Evolutionary conservation across 495 filamentous ascomycete species (phyloP), one percentile per base, ranked within the genome.

Genomic region (Aspergillus taichungensis): DNA sequence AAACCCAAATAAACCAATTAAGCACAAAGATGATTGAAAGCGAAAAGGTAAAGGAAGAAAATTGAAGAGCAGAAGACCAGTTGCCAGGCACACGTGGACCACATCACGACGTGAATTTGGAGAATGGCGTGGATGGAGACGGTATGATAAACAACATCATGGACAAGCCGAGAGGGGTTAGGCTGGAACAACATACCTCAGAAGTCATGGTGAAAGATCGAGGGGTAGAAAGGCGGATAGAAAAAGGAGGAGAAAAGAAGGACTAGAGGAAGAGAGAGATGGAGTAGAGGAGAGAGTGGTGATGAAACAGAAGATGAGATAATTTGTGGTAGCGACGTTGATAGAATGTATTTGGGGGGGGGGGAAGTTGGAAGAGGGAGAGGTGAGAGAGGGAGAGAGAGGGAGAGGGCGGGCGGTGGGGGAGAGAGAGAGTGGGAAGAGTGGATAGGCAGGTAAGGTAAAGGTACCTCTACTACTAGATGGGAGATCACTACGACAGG

Each of bases 151-250:
- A 24, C 33, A 13, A 27, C n/a, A 45, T 8, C 5, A 42, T 14
- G 32, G 37, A 45, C 30, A 34, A 30, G 40, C 46, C 68, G 67
- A 46, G 62, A 69, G 50, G 63, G 71, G 55, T 59, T 54, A 49
- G 63, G 64, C 52, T 47, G 54, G 40, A 46, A 51, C 47, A 52
- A 71, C 69, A 50, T 69, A 72, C 69, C 66, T 72, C 69, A 68
- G 67, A 66, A 68, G 62, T 65, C 69, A 72, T 72, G 48, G 39
- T 68, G 48, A 42, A 47, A 50, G 33, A 43, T 24, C 2, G 18
- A 31, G 39, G 34, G 43, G 31, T 47, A 47, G 36, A 18, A 32
- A 40, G 45, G 44, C 44, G 34, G 43, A 46, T 39, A 52, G 56
- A 53, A 49, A 51, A 48, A 64, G 55, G 49, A 56, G 50, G 49